Evolutionary conservation across 2,329 filamentous ascomycete species (phyloP), one percentile per base, ranked within the genome.

Genomic region (Aspergillus sojae): DNA sequence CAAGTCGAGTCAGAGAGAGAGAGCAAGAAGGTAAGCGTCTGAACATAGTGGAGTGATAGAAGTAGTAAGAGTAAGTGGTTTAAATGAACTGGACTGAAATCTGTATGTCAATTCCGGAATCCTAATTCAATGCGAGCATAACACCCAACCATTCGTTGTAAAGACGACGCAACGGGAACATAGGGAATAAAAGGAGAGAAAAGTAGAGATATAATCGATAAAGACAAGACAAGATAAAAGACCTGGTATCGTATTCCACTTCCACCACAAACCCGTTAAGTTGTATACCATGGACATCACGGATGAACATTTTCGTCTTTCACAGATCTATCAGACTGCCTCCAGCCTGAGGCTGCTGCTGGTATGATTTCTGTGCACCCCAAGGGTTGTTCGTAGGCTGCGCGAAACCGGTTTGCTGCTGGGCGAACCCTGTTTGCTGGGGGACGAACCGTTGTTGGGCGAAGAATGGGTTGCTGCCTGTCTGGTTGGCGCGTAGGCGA

Each of bases 381-480:
- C 87, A 89, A 0, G 86, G 86, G 72, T 88, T 88, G 69, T 74
- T 81, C 46, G 71, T 76, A 69, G 79, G 69, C 74, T 84, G 72
- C 63, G 75, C 70, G 78, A 82, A 72, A 6, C 72, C 73, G 10
- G 79, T 71, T 81, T 83, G 81, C 65, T 80, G 80, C 74, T 83
- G 72, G 65, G 75, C 70, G 78, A 82, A 72, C 6, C 72, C 72
- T 12, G 79, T 72, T 81, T 84, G 81, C 65, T 80, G 80, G 39
- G 84, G 83, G 67, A 82, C 65, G 36, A 73, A 77, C 81, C 84
- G 82, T 65, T 80, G 80, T 81, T 84, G 88, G 64, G 89, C 87
- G 70, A 96, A 82, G 82, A 98, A 99, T 0, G 95, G 95, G 75
- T 98, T 98, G 81, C 87, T 95, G 2, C 89, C 93, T 0, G 92